Evolutionary conservation across 192 early-diverging fungal genomes (phyloP), one percentile per base, ranked within the genome.

Genomic region (Cladochytrium replicatum): DNA sequence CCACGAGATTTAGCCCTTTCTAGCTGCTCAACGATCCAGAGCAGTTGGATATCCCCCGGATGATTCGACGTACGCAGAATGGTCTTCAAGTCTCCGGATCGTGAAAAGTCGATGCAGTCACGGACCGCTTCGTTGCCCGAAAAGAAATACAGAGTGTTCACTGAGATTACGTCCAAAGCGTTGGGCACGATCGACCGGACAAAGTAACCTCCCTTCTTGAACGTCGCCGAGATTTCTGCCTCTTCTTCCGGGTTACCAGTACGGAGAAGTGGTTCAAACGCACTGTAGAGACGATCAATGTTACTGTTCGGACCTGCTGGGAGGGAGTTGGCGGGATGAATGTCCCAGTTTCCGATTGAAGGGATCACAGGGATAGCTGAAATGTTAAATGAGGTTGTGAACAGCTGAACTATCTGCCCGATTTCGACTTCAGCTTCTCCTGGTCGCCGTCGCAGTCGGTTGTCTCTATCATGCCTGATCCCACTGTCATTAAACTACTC

Each of bases 291-390:
- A 3, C 29, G 21, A 4, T 26, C 19, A 26, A 67, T 39, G 21
- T 37, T 27, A 4, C 50, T 53, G 44, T 61, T 37, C 6, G 42
- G 39, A 15, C 6, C 7, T 13, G 37, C 41, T 5, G 29, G 41
- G 4, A 72, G 54, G 8, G 23, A 22, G 43, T 61, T 49, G 49
- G 42, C 37, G 5, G 69, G 69, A 29, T 39, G 68, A 6, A 68
- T 57, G 29, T 72, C 69, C 67, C 70, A 70, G 54, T 72, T 72
- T 22, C 70, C 67, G 43, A 72, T 68, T 19, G 60, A 37, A 2
- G 70, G 70, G 34, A 70, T 52, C 22, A 69, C 52, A 11, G 52
- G 37, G 8, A 41, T 55, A 13, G 9, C n/a, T n/a, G 29, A 43
- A 4, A 44, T n/a, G 40, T 63, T 39, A 50, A 72, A 60, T n/a